These are phyloP conservation scores for Xylaria cubensis DNA, from an alignment of 495 filamentous ascomycete genomes.

Conservation along the genomic window DNA sequence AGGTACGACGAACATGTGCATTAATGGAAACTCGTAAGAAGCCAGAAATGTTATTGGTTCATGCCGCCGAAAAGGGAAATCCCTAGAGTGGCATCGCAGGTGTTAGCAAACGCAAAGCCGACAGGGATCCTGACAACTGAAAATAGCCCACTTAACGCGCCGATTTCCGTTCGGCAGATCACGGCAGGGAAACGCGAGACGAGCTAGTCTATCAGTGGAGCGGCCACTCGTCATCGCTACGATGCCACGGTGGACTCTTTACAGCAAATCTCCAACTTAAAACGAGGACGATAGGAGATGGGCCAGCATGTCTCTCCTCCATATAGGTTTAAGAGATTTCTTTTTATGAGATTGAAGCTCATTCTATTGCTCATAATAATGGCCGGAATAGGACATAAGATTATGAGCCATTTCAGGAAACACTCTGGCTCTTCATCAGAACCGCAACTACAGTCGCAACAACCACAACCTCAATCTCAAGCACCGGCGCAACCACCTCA, in stretches of 20 bases:
- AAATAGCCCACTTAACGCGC: neutral
- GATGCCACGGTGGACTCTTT: neutral
- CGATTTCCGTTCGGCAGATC: slow-evolving; percentile 12
- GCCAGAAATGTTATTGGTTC: slow-evolving; percentile 15
- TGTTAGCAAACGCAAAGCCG: neutral
- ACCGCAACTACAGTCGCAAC: neutral
- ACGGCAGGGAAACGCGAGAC: slow-evolving; percentile 1
- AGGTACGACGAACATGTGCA: neutral
- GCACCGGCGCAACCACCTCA: neutral
- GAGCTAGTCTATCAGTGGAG: slow-evolving; percentile 19
- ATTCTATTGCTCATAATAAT: slow-evolving; percentile 26
- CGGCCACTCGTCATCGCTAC: slow-evolving; percentile 19
- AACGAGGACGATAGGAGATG: slow-evolving; percentile 4
- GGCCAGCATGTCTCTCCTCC: slow-evolving; percentile 16
- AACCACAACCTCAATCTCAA: neutral
- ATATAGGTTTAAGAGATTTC: slow-evolving; percentile 15
- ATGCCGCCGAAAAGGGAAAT: slow-evolving; percentile 27
- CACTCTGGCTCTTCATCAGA: slow-evolving; percentile 2
- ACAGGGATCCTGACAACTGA: neutral
- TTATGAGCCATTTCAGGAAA: slow-evolving; percentile 19
- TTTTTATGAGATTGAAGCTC: slow-evolving; percentile 4
- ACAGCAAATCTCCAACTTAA: neutral
- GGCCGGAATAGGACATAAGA: slow-evolving; percentile 26
- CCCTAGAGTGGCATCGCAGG: slow-evolving; percentile 3
- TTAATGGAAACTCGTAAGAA: neutral